Evolutionary conservation across 2,329 filamentous ascomycete species (phyloP).

Genomic region (Bipolaris gigantea): DNA sequence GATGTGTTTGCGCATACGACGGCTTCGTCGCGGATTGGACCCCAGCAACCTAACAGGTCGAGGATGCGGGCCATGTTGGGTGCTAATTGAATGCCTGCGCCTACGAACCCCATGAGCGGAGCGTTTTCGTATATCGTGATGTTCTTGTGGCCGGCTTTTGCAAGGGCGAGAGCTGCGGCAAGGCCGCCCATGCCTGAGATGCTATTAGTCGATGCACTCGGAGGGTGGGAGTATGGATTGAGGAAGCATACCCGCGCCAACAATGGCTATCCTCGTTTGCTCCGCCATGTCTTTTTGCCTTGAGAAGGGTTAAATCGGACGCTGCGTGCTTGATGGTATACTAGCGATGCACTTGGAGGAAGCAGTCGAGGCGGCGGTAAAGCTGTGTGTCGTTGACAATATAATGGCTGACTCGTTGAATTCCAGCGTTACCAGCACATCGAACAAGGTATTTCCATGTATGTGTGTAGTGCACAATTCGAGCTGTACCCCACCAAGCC

Average conservation of each 20-base stretch:
- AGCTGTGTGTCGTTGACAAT: background rate
- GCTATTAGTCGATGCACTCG: conserved; percentile 12
- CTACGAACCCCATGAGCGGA: conserved; percentile 75
- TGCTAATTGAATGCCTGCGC: conserved; percentile 81
- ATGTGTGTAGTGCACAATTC: background rate
- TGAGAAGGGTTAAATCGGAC: background rate
- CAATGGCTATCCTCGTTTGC: conserved; percentile 36
- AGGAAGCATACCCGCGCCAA: conserved; percentile 35
- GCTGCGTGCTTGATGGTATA: background rate
- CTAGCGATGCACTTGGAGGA: no score
- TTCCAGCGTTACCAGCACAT: background rate
- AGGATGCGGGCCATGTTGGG: conserved; percentile 81
- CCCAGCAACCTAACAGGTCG: conserved; percentile 72
- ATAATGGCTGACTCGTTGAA: background rate
- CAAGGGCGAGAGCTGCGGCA: conserved; percentile 70
- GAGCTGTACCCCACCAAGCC: background rate
- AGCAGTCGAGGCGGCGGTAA: background rate
- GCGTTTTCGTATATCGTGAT: conserved; percentile 76
- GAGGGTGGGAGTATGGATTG: background rate
- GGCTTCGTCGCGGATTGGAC: conserved; percentile 68
- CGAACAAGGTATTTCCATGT: background rate
- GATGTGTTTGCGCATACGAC: conserved; percentile 72
- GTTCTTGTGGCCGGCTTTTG: conserved; percentile 73
- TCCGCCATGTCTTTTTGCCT: conserved; percentile 30
- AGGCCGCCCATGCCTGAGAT: conserved; percentile 76